phyloP scores from a whole-genome alignment of 2,329 filamentous ascomycete genomes.

The Bipolaris oryzae region DNA sequence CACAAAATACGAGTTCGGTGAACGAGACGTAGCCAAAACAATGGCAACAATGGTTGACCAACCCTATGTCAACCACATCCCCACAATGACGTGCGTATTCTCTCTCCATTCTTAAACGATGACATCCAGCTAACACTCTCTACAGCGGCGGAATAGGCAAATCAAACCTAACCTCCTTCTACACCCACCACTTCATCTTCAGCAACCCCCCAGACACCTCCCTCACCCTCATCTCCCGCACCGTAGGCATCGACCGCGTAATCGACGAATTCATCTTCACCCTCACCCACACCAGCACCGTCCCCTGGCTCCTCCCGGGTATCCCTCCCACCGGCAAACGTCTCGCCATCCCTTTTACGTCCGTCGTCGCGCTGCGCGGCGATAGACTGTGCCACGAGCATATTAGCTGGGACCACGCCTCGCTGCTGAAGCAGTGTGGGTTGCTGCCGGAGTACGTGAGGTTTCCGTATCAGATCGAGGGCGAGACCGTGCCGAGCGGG shows the following conservation, averaged over 20 bases:
- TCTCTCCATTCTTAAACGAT: neutral
- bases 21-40: constrained; percentile 71
- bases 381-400: constrained; percentile 73
- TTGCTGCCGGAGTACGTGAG: constrained; percentile 69
- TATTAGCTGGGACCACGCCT: constrained; percentile 72
- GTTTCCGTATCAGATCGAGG: constrained; percentile 55
- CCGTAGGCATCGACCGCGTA: constrained; percentile 72
- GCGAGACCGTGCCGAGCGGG: constrained; percentile 43
- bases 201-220: constrained; percentile 71
- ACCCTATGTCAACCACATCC: constrained; percentile 79
- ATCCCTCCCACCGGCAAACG: constrained; percentile 38
- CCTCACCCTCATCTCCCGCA: constrained; percentile 73
- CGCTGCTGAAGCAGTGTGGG: constrained; percentile 65
- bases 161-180: constrained; percentile 67
- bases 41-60: constrained; percentile 84
- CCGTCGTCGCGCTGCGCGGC: constrained; percentile 70
- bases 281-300: constrained; percentile 39
- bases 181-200: constrained; percentile 75
- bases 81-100: constrained; percentile 60
- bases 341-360: constrained; percentile 67
- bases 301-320: constrained; percentile 47
- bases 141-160: constrained; percentile 69
- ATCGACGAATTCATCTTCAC: constrained; percentile 48
- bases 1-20: constrained; percentile 71
- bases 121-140: neutral